A percentile compares a stretch with the other conserved stretches of the same genome.
Conservation (phyloP, 2,329 filamentous ascomycete genomes). For the Didymella keratinophila region DNA sequence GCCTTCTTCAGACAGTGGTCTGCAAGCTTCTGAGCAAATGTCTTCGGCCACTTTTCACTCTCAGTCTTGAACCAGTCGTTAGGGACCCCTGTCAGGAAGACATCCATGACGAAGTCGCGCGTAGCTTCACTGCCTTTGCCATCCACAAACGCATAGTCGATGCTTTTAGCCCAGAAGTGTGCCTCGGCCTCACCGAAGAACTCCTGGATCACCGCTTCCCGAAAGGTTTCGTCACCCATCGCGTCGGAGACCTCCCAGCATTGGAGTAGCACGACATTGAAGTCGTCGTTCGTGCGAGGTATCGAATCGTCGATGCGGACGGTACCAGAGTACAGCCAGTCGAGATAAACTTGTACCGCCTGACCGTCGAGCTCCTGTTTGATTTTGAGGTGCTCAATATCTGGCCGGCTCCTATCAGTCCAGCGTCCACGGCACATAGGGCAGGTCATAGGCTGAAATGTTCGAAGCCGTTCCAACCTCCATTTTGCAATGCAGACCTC, state of each 20-base stretch:
- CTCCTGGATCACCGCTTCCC: not conserved
- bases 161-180: not conserved
- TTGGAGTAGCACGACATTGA: not conserved
- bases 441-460: not conserved
- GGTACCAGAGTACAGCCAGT: not conserved
- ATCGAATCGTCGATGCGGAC: not conserved
- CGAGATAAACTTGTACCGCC: not conserved
- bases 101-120: not conserved
- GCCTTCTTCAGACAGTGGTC: not conserved
- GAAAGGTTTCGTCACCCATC: not conserved
- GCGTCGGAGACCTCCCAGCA: not conserved
- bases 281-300: not conserved
- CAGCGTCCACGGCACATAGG: not conserved
- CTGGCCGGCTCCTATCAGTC: not conserved
- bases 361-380: not conserved
- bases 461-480: not conserved
- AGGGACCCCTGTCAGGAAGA: not conserved
- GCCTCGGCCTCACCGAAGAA: not conserved
- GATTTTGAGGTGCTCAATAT: not conserved
- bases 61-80: not conserved
- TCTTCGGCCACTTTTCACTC: not conserved
- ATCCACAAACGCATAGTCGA: not conserved
- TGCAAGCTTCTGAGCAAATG: not conserved
- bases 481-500: not conserved
- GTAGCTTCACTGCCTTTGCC: not conserved